Base-by-base conservation (phyloP, 257 asterid genomes). In the Fraxinus pennsylvanica region DNA sequence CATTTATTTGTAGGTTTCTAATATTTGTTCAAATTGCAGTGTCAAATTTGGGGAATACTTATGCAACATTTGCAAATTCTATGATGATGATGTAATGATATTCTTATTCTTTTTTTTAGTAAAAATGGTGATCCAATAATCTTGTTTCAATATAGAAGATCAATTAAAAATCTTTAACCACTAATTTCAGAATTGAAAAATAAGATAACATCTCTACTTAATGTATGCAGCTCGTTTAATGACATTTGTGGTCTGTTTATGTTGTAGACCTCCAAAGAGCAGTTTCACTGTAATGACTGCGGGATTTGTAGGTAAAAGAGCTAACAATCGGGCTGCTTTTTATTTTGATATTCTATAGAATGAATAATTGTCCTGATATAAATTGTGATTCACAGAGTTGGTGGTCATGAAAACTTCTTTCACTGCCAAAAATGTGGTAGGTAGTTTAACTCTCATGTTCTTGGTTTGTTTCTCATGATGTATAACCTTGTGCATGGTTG, bases 371-470 rank as follows among this genome's bases (percentile, higher is more conserved):
- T 45, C 79, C 50, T 77, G 78, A 74, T 74, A 54, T 72, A 25
- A 72, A 81, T 71, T 72, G 10, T 78, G 79, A 74, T 78, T 78
- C 54, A 84, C 92, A 94, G 98, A 80, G 97, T 94, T 71, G 97
- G 97, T 36, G 97, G 98, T 9, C 91, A 90, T n/a, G 95, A 88
- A 21, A 91, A 92, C 36, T 94, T 81, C 86, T 94, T 92, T 79
- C 98, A 94, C 81, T 94, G 98, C 87, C 88, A 81, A 12, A 94
- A 87, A 89, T 94, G 98, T 72, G 97, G 98, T 94, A 87, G 54
- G 90, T 72, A 41, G 81, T 54, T 71, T 36, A 27, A 21, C 12
- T 39, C 9, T 71, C 61, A 50, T 63, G 45, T 22, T 10, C 50
- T 22, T 72, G 71, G 43, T 74, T 45, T 71, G 7, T 57, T 59